Percentiles rank a stretch among this genome's conserved stretches.
Evolutionary conservation across 805 yeast genomes (phyloP).

Genomic region (Maudiozyma serrabonitensis): DNA sequence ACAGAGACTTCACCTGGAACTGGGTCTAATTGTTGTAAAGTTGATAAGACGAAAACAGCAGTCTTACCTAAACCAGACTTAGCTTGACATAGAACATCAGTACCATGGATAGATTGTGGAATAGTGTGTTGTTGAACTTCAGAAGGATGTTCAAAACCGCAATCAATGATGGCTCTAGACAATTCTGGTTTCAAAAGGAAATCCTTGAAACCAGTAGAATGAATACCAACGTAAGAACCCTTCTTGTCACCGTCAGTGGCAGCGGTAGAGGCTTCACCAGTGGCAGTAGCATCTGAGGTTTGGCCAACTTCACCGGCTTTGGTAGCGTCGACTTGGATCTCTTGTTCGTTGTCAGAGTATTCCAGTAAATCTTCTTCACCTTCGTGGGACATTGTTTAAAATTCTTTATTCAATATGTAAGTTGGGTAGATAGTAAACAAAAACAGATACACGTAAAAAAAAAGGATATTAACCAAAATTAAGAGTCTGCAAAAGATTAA

Average conservation of each 20-base stretch:
- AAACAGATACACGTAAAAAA: too few species aligned
- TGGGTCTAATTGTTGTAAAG: slow-evolving; percentile 95
- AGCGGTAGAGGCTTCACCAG: slow-evolving; percentile 19
- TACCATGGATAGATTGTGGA: slow-evolving; percentile 95
- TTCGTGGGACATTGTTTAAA: slow-evolving; percentile 70
- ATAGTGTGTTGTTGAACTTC: slow-evolving; percentile 99
- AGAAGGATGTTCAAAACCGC: slow-evolving; percentile 99
- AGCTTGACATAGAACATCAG: slow-evolving; percentile 97
- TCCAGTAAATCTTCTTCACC: slow-evolving; percentile 99
- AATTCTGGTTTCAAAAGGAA: slow-evolving; percentile 93
- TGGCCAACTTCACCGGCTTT: slow-evolving; percentile 32
- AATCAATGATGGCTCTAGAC: slow-evolving; percentile 94
- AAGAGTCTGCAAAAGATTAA: too few species aligned
- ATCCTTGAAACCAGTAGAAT: slow-evolving; percentile 97
- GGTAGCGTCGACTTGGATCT: slow-evolving; percentile 54
- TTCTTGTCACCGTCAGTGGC: slow-evolving; percentile 69
- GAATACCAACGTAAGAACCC: slow-evolving; percentile 96
- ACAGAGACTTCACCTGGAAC: slow-evolving; percentile 94
- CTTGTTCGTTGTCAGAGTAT: slow-evolving; percentile 97
- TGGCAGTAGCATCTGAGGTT: slow-evolving; percentile 20
- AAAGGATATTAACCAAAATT: too few species aligned
- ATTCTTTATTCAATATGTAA: too few species aligned
- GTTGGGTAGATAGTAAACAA: too few species aligned
- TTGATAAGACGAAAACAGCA: slow-evolving; percentile 92
- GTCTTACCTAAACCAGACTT: slow-evolving; percentile 99